phyloP scores from a whole-genome alignment of 306 rosid genomes.

The Lupinus albus region DNA sequence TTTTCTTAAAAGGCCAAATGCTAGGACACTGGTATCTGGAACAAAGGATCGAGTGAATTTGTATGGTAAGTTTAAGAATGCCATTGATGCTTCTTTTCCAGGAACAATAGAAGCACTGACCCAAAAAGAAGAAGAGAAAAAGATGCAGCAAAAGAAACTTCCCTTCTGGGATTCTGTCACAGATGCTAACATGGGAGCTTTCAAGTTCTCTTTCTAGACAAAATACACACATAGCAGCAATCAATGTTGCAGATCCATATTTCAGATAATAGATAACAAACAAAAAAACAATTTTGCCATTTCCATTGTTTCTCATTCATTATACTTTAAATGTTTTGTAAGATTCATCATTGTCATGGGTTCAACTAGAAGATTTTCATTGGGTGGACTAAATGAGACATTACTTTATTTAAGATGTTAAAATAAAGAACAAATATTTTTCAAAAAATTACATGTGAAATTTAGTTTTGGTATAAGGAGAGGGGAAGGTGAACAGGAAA shows the following conservation, averaged over 20 bases:
- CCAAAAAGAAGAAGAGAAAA: constrained; percentile 65
- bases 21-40: constrained; percentile 80
- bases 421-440: too few relatives aligned
- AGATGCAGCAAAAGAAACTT: constrained; percentile 53
- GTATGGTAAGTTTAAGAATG: constrained; percentile 73
- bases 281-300: constrained; percentile 38
- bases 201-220: constrained; percentile 80
- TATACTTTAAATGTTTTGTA: constrained; percentile 5
- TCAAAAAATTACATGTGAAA: too few relatives aligned
- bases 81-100: constrained; percentile 72
- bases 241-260: constrained; percentile 20
- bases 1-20: constrained; percentile 85
- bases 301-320: constrained; percentile 30
- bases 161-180: constrained; percentile 81
- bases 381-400: too few relatives aligned
- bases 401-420: too few relatives aligned
- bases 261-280: constrained; percentile 9
- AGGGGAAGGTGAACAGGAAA: too few relatives aligned
- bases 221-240: neutral
- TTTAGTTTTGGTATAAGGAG: too few relatives aligned
- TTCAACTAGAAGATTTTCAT: too few relatives aligned
- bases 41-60: constrained; percentile 86
- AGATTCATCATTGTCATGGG: neutral
- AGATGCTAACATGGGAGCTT: constrained; percentile 75
- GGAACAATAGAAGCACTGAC: constrained; percentile 67